phyloP scores from a whole-genome alignment of 148 eudicot species.

The Rhododendron kiyosumense region DNA sequence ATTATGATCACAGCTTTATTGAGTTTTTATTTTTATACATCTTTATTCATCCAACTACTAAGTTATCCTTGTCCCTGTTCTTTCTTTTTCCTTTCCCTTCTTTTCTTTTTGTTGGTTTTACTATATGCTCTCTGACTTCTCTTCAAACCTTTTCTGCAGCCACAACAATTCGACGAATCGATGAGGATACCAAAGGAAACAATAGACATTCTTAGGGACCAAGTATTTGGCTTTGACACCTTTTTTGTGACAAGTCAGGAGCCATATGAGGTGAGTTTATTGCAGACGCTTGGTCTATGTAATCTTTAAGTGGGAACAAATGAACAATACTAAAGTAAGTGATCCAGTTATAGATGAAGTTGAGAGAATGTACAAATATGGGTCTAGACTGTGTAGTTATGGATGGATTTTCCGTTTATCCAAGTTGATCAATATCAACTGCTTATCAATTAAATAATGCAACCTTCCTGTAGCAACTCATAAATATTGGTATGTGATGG shows the following conservation, averaged over 20 bases:
- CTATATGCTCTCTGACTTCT: conserved; percentile 2
- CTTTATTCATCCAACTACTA: background rate
- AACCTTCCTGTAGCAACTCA: background rate
- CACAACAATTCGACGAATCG: conserved; percentile 62
- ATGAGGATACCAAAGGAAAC: conserved; percentile 79
- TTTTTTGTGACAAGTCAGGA: conserved; percentile 94
- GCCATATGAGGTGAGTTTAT: conserved; percentile 81
- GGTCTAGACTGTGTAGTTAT: background rate
- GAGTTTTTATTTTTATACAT: background rate
- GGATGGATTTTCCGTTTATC: background rate
- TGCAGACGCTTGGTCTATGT: background rate
- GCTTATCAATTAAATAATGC: background rate
- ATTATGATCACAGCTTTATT: conserved; percentile 24
- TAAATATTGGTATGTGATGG: background rate
- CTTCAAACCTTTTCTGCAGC: conserved; percentile 33
- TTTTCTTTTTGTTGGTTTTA: background rate
- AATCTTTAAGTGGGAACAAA: background rate
- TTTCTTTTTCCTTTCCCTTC: background rate
- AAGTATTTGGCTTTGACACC: conserved; percentile 96
- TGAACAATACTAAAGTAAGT: background rate
- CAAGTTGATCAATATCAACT: background rate
- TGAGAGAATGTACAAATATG: background rate
- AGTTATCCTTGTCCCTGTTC: background rate
- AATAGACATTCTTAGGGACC: conserved; percentile 74
- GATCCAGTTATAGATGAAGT: background rate